Base-by-base conservation (phyloP, 805 yeast genomes). In the Kuraishia floccosa region DNA sequence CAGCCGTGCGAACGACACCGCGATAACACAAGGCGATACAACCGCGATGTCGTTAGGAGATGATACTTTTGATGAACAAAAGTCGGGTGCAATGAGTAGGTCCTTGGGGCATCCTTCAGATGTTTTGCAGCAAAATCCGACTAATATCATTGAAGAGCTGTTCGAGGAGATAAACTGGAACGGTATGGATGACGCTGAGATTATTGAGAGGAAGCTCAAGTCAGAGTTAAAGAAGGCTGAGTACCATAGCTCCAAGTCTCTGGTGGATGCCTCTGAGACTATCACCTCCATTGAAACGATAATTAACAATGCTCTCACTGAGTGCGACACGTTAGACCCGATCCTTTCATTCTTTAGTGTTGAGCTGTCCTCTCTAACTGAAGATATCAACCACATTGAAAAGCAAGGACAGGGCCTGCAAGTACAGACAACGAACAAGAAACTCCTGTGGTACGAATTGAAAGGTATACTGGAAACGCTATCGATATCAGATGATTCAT, bases 141-240 rank as follows among this genome's bases (percentile, higher is more conserved):
- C 34, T 4, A 22, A 32, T 6, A 23, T 65, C 33, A 46, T 67
- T 19, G 78, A 75, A 30, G 93, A 83, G 37, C 51, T 84, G 10
- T 67, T 87, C 35, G 83, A 79, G 18, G 89, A 82, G 37, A 65
- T 86, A 15, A 72, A 76, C 20, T 89, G 95, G 91, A 68, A 68
- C 18, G 66, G 76, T 2, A 55, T 62, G 4, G 94, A 81, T 44
- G 78, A 73, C 38, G 67, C 83, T 6, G 65, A 60, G 18, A 59
- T 65, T 0, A 52, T 87, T 17, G 63, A 78, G 21, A 62, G 59
- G 24, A 75, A 72, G 44, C 61, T 89, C 30, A 52, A 63, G 24
- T 63, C 60, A 24, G 83, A 79, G 37, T 56, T 84, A 30, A 67
- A 72, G 6, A 63, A 64, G 17, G 62, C 82, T 1, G 81, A 82